These are phyloP conservation scores for Mucor lusitanicus DNA, from an alignment of 371 early-diverging fungal genomes.

Conservation along the genomic window DNA sequence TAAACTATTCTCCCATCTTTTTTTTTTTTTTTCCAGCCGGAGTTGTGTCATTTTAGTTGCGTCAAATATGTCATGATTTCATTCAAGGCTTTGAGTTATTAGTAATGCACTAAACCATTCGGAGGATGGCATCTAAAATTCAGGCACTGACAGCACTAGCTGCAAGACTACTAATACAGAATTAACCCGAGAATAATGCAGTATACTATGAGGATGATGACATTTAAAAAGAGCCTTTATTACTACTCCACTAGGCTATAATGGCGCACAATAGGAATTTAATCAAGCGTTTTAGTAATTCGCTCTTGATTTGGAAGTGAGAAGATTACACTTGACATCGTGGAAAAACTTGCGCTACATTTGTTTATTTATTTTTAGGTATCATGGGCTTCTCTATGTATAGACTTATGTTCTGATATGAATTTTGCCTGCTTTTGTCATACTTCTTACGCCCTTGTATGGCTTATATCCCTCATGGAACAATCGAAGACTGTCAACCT, in stretches of 20 bases:
- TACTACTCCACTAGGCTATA: no score
- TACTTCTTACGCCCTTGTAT: conserved; percentile 78
- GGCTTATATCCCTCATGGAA: conserved; percentile 82
- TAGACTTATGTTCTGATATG: conserved; percentile 61
- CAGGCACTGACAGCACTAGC: no score
- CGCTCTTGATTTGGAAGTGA: neutral
- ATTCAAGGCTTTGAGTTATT: no score
- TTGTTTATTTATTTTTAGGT: neutral
- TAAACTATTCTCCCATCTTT: neutral
- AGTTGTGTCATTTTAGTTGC: neutral
- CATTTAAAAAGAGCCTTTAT: no score
- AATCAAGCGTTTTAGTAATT: neutral
- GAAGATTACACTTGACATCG: neutral
- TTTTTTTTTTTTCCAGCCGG: no score
- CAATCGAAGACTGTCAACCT: conserved; percentile 75
- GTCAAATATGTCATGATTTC: no score
- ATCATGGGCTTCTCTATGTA: neutral
- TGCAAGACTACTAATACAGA: no score
- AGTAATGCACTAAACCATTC: no score
- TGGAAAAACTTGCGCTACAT: neutral
- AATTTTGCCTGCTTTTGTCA: conserved; percentile 78
- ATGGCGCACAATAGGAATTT: no score
- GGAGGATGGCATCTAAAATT: no score
- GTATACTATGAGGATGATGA: no score
- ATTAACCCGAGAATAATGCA: no score